Conservation (phyloP, 2,329 filamentous ascomycete genomes). For the Ophiostoma piceae region DNA sequence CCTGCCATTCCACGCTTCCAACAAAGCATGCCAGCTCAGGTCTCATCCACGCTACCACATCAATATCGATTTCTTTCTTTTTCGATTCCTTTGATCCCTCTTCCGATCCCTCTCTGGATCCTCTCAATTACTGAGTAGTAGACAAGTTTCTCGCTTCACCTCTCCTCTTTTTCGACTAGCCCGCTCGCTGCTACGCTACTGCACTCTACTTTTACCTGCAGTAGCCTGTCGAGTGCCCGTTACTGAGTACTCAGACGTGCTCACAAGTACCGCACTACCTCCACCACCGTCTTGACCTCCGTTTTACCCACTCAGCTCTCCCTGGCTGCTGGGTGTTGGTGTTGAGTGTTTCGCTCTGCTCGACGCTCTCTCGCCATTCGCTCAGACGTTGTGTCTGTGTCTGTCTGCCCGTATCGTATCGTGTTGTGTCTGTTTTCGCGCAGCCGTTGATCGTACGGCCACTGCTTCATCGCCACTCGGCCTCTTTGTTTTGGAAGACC, state of each 20-base stretch:
- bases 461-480: background rate
- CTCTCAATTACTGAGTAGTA: too few relatives aligned
- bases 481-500: too few relatives aligned
- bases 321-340: background rate
- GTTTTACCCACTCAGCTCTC: conserved; percentile 7
- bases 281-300: background rate
- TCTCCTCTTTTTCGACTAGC: background rate
- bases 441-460: conserved; percentile 9
- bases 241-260: too few relatives aligned
- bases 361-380: background rate
- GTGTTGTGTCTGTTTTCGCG: background rate
- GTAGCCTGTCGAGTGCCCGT: background rate
- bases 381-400: background rate
- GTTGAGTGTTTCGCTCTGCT: background rate
- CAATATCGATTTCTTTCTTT: background rate
- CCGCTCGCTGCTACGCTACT: background rate
- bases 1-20: background rate
- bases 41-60: background rate
- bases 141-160: background rate
- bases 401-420: background rate
- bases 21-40: background rate
- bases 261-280: background rate
- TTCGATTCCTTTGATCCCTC: background rate
- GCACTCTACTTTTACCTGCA: background rate
- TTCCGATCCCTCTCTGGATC: background rate